Percentiles rank a stretch among this genome's conserved stretches.
phyloP scores from a whole-genome alignment of 192 early-diverging fungal genomes.

The Cladochytrium replicatum region DNA sequence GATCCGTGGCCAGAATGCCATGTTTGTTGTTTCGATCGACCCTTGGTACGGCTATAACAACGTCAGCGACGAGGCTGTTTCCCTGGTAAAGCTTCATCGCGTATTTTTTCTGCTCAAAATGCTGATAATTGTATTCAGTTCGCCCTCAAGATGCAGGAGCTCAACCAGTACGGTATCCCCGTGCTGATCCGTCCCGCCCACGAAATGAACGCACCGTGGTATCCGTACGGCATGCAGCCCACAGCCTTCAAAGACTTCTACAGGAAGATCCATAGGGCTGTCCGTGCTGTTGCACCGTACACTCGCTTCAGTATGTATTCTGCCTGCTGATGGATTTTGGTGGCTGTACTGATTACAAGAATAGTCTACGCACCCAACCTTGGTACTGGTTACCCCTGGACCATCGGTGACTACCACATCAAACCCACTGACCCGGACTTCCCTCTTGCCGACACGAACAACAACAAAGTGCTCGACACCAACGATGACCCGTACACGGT shows the following conservation, averaged over 20 bases:
- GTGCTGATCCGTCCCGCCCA: background rate
- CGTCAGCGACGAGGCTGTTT: background rate
- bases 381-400: background rate
- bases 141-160: background rate
- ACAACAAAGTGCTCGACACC: background rate
- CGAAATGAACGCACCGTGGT: background rate
- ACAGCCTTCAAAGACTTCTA: background rate
- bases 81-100: background rate
- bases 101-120: background rate
- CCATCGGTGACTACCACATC: background rate
- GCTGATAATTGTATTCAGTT: background rate
- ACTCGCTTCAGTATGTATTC: background rate
- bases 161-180: background rate
- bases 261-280: background rate
- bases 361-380: background rate
- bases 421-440: background rate
- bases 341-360: background rate
- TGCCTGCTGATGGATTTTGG: background rate
- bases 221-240: background rate
- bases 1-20: background rate
- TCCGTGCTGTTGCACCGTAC: background rate
- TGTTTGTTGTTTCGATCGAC: background rate
- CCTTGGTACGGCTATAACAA: background rate
- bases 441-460: background rate
- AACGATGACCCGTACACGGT: background rate